A percentile compares a stretch with the other conserved stretches of the same genome.
phyloP scores from a whole-genome alignment of 768 basidiomycete genomes.

The Tulasnella sp. region DNA sequence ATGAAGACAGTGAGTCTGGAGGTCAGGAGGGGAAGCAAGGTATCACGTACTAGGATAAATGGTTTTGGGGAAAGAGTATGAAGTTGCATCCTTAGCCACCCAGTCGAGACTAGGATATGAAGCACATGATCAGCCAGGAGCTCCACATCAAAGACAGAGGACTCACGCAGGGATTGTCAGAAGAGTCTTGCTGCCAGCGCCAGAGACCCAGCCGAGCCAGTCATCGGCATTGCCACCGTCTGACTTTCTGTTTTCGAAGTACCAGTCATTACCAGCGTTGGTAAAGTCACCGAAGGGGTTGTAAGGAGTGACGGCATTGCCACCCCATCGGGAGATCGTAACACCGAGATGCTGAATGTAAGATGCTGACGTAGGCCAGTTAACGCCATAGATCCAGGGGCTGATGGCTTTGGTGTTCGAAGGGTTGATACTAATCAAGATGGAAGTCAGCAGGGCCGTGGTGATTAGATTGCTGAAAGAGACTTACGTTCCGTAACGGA shows the following conservation, averaged over 20 bases:
- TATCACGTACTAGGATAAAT: slow-evolving; percentile 32
- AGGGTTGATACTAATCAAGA: neutral
- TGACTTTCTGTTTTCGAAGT: slow-evolving; percentile 39
- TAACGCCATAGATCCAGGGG: too few species aligned
- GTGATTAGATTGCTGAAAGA: slow-evolving; percentile 25
- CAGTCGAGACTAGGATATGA: slow-evolving; percentile 35
- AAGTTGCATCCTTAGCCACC: slow-evolving; percentile 43
- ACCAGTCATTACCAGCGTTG: slow-evolving; percentile 33
- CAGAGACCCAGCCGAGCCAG: slow-evolving; percentile 39
- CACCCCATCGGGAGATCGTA: slow-evolving; percentile 42
- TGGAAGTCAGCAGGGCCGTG: neutral
- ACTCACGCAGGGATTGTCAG: slow-evolving; percentile 42
- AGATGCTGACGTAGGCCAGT: too few species aligned
- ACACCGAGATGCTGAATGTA: slow-evolving; percentile 23
- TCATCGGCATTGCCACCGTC: slow-evolving; percentile 31
- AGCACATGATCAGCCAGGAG: neutral
- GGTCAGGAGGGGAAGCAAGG: neutral
- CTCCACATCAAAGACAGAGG: neutral
- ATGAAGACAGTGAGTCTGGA: neutral
- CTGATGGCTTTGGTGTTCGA: too few species aligned
- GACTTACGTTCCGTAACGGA: slow-evolving; percentile 32
- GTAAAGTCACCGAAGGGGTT: slow-evolving; percentile 11
- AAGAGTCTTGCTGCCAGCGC: slow-evolving; percentile 33
- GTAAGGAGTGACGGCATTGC: slow-evolving; percentile 19
- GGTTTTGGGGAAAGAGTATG: slow-evolving; percentile 39